These are phyloP conservation scores for Apiotrichum siamense DNA, from an alignment of 1,284 basidiomycete species.

Conservation along the genomic window DNA sequence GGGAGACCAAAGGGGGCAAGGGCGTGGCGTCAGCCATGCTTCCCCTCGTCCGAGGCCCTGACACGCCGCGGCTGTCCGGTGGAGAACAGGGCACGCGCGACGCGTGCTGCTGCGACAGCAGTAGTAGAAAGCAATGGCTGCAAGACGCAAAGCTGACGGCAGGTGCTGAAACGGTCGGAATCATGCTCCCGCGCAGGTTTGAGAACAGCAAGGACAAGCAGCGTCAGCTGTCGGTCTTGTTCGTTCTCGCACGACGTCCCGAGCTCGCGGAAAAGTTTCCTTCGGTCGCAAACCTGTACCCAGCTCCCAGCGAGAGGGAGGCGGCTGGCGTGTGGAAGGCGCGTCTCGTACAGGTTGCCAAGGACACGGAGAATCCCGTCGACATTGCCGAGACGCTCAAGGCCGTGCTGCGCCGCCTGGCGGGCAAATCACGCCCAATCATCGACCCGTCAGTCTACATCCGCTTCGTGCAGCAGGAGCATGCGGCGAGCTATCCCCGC, in stretches of 20 bases:
- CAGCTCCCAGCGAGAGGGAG: neutral
- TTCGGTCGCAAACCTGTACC: slow-evolving; percentile 19
- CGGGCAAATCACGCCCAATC: slow-evolving; percentile 2
- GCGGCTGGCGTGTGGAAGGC: slow-evolving; percentile 14
- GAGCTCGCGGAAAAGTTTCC: slow-evolving; percentile 23
- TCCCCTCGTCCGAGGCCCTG: neutral
- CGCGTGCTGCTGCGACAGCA: neutral
- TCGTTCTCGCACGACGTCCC: slow-evolving; percentile 21
- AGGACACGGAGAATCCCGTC: slow-evolving; percentile 19
- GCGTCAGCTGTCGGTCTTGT: slow-evolving; percentile 25
- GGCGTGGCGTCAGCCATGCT: slow-evolving; percentile 4
- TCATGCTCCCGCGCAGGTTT: slow-evolving; percentile 28
- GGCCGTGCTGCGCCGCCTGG: slow-evolving; percentile 24
- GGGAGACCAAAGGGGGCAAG: too few relatives aligned
- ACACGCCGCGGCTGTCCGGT: neutral
- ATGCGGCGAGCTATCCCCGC: slow-evolving; percentile 32
- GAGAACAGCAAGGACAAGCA: slow-evolving; percentile 20
- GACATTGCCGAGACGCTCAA: slow-evolving; percentile 32
- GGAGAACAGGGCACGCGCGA: neutral
- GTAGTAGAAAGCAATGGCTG: neutral
- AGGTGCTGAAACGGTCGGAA: slow-evolving; percentile 26
- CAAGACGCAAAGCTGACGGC: neutral
- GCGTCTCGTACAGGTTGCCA: slow-evolving; percentile 13
- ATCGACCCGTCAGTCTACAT: slow-evolving; percentile 21
- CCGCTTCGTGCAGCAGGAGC: slow-evolving; percentile 33